phyloP scores from a whole-genome alignment of 345 rosid genomes.

The Pistacia atlantica region DNA sequence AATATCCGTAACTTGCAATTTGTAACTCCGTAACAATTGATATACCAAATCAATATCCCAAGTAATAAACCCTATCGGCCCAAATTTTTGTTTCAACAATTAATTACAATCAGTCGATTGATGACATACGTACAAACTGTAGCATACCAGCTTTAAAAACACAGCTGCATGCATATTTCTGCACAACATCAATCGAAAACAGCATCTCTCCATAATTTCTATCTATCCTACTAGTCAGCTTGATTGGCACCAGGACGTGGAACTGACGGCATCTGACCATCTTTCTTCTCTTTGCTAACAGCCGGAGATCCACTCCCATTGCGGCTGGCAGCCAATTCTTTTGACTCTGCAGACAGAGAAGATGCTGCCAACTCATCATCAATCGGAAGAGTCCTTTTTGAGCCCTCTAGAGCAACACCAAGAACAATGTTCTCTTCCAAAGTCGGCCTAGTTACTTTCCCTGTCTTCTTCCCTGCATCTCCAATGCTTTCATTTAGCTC shows the following conservation, averaged over 20 bases:
- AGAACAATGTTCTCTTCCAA: slow-evolving; percentile 86
- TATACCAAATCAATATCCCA: neutral
- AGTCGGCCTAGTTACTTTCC: slow-evolving; percentile 37
- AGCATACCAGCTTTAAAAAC: slow-evolving; percentile 45
- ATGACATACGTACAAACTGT: slow-evolving; percentile 4
- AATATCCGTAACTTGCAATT: no score
- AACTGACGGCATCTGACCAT: slow-evolving; percentile 37
- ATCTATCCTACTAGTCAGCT: slow-evolving; percentile 2
- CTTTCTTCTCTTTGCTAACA: slow-evolving; percentile 40
- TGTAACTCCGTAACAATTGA: neutral
- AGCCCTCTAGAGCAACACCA: slow-evolving; percentile 87
- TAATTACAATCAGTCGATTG: slow-evolving; percentile 6
- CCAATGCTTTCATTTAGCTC: slow-evolving; percentile 28
- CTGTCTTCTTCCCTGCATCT: slow-evolving; percentile 27
- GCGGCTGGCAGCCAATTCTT: slow-evolving; percentile 55
- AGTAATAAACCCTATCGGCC: neutral
- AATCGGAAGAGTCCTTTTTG: slow-evolving; percentile 86
- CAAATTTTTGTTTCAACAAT: neutral
- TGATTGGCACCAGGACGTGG: slow-evolving; percentile 34
- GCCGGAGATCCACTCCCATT: slow-evolving; percentile 35
- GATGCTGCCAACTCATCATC: slow-evolving; percentile 57
- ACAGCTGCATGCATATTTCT: slow-evolving; percentile 42
- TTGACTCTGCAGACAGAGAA: slow-evolving; percentile 37
- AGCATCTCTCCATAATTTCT: neutral
- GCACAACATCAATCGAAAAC: slow-evolving; percentile 4